phyloP scores from a whole-genome alignment of 2,329 filamentous ascomycete genomes.

The Sporothrix phasma region DNA sequence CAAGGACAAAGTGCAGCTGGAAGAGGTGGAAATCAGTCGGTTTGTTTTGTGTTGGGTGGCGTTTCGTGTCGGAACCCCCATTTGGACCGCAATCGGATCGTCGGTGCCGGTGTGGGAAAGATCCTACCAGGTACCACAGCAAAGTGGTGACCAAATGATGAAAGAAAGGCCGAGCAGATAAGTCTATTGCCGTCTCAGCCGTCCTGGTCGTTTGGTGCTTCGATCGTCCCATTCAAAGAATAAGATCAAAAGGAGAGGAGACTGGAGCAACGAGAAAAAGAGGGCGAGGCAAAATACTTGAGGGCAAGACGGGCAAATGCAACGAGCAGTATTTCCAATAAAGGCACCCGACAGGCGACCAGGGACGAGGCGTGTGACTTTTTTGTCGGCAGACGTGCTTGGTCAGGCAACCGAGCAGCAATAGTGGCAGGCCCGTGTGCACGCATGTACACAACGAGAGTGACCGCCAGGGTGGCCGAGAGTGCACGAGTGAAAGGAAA shows the following conservation, averaged over 20 bases:
- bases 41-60: neutral
- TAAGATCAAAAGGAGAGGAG: neutral
- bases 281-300: neutral
- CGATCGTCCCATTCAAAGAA: too few relatives aligned
- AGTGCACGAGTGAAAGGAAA: neutral
- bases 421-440: neutral
- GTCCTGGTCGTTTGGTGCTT: too few relatives aligned
- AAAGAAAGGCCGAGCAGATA: neutral
- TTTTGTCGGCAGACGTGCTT: conserved; percentile 7
- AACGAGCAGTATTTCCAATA: neutral
- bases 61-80: neutral
- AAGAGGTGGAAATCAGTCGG: neutral
- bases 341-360: neutral
- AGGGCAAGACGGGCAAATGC: neutral
- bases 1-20: too few relatives aligned
- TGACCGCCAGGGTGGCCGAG: neutral
- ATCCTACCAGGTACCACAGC: too few relatives aligned
- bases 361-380: conserved; percentile 5
- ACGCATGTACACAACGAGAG: conserved; percentile 1
- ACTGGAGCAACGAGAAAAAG: neutral
- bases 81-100: neutral
- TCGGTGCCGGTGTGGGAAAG: neutral
- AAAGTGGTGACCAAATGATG: neutral
- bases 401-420: conserved; percentile 7
- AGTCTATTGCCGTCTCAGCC: too few relatives aligned